Conservation (phyloP, 2,329 filamentous ascomycete genomes). For the Cladosporium oxysporum region DNA sequence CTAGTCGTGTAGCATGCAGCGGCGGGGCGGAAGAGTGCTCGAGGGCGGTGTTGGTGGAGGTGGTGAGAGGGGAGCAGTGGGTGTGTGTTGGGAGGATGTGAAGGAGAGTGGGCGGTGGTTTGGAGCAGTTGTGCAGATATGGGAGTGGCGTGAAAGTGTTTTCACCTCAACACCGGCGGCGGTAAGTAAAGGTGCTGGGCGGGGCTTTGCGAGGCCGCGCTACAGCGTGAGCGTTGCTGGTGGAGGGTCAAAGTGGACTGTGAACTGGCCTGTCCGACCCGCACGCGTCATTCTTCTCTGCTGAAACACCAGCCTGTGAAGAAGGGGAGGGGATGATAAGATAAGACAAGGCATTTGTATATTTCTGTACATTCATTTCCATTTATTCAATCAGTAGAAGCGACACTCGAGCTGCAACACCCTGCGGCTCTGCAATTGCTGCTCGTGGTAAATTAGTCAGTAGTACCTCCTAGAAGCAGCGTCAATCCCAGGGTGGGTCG, state of each 20-base stretch:
- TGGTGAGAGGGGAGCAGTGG: slow-evolving; percentile 13
- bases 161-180: neutral
- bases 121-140: slow-evolving; percentile 1
- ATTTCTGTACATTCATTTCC: too few species aligned
- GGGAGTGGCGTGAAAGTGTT: slow-evolving; percentile 9
- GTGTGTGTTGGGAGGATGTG: slow-evolving; percentile 17
- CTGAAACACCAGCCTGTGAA: neutral
- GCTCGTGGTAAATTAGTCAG: neutral
- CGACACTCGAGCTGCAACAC: neutral
- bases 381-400: neutral
- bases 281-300: neutral
- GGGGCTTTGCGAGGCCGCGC: slow-evolving; percentile 5
- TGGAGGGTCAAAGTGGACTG: neutral
- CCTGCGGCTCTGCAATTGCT: neutral
- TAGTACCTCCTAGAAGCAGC: neutral
- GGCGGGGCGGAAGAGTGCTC: slow-evolving; percentile 15
- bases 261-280: neutral
- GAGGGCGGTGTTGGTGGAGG: slow-evolving; percentile 13
- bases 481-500: neutral
- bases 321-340: neutral
- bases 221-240: slow-evolving; percentile 9
- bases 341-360: neutral
- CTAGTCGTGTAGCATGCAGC: slow-evolving; percentile 33
- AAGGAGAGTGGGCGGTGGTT: slow-evolving; percentile 3
- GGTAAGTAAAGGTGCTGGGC: slow-evolving; percentile 8